Conservation (phyloP, 1,284 basidiomycete genomes). For the Ustilago xerochloae region DNA sequence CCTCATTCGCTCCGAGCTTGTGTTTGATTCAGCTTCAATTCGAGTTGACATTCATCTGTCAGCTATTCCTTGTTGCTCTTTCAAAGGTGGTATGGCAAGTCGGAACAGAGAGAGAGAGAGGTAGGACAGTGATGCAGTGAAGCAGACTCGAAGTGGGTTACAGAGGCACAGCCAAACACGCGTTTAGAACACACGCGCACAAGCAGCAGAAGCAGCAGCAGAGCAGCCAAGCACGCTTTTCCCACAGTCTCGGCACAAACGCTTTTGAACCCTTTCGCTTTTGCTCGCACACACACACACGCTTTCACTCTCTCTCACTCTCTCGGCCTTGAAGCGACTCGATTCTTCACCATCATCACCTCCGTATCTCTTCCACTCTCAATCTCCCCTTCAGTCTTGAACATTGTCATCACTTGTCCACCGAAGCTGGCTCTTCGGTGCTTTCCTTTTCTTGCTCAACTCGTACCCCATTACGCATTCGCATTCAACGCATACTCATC, state of each 20-base stretch:
- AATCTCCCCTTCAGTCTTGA: not conserved
- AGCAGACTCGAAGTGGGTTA: no score
- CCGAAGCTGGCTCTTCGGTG: constrained; percentile 31
- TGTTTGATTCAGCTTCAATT: not conserved
- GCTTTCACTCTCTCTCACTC: not conserved
- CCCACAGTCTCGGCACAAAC: no score
- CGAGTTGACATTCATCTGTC: not conserved
- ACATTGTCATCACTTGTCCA: not conserved
- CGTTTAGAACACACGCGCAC: no score
- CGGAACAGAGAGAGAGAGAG: not conserved
- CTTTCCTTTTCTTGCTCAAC: not conserved
- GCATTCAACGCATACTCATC: not conserved
- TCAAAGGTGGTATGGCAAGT: not conserved
- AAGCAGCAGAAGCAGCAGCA: no score
- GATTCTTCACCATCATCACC: not conserved
- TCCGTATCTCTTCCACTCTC: not conserved
- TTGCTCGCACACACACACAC: not conserved
- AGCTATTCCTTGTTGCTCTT: not conserved
- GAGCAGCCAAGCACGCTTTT: not conserved
- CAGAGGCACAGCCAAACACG: no score
- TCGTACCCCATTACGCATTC: constrained; percentile 1
- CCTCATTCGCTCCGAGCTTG: no score
- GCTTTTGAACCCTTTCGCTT: no score
- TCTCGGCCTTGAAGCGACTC: not conserved
- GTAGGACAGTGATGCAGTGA: not conserved